Evolutionary conservation across 179 eudicot genomes (phyloP).

Genomic region (Pouteria campechiana): DNA sequence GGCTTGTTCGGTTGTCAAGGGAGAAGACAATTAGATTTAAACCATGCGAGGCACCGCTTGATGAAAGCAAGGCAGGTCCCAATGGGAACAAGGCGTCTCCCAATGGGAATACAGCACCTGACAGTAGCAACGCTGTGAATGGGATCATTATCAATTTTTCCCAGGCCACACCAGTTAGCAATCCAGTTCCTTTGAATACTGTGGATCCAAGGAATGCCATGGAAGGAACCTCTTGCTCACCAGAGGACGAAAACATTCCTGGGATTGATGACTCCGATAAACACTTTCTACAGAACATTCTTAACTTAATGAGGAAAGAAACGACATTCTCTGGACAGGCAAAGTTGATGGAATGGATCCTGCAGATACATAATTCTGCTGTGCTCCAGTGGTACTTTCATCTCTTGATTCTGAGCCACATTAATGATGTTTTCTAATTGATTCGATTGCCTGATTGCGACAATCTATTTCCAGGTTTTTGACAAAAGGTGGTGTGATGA

Average conservation of each 20-base stretch:
- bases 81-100: no score
- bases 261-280: slow-evolving; percentile 54
- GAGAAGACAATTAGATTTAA: slow-evolving; percentile 43
- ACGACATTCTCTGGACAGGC: slow-evolving; percentile 81
- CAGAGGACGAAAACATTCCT: slow-evolving; percentile 43
- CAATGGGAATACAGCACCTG: no score
- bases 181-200: slow-evolving; percentile 53
- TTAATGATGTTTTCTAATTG: neutral
- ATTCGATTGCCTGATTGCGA: neutral
- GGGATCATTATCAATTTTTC: no score
- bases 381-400: slow-evolving; percentile 58
- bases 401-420: no score
- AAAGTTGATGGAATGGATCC: slow-evolving; percentile 83
- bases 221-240: slow-evolving; percentile 57
- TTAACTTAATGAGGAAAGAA: slow-evolving; percentile 67
- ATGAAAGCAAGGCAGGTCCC: slow-evolving; percentile 27
- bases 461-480: slow-evolving; percentile 50
- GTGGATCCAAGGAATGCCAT: slow-evolving; percentile 40
- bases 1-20: slow-evolving; percentile 50
- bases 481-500: slow-evolving; percentile 85
- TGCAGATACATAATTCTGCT: slow-evolving; percentile 58
- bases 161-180: slow-evolving; percentile 20
- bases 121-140: no score
- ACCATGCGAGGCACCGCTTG: slow-evolving; percentile 21
- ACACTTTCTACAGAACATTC: slow-evolving; percentile 57